These are phyloP conservation scores for Citeromyces matritensis DNA, from an alignment of 805 yeast species.

Conservation along the genomic window DNA sequence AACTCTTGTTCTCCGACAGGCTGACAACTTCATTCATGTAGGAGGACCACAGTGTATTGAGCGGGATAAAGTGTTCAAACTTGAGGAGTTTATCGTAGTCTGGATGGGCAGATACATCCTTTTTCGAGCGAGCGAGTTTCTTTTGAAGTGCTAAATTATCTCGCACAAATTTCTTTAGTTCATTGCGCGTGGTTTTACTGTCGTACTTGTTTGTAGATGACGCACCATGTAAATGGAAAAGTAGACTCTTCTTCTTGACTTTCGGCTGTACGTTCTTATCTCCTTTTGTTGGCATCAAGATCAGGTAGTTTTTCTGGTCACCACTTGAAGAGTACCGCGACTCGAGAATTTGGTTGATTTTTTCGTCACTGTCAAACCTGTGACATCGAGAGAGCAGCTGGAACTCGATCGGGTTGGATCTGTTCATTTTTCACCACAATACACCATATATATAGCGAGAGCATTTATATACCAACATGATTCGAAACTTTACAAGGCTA, in stretches of 20 bases:
- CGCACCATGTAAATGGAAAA: constrained; percentile 5
- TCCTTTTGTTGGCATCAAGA: constrained; percentile 21
- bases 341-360: constrained; percentile 23
- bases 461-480: not conserved
- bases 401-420: constrained; percentile 26
- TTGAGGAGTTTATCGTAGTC: constrained; percentile 11
- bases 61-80: constrained; percentile 33
- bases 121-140: constrained; percentile 11
- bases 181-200: constrained; percentile 16
- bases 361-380: constrained; percentile 15
- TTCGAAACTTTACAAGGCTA: not conserved
- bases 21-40: constrained; percentile 44
- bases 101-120: constrained; percentile 13
- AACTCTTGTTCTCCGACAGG: constrained; percentile 10
- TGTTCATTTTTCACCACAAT: constrained; percentile 17
- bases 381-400: constrained; percentile 27
- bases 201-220: constrained; percentile 8
- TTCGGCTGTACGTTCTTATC: constrained; percentile 5
- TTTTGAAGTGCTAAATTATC: constrained; percentile 22
- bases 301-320: constrained; percentile 26
- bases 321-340: constrained; percentile 29
- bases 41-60: constrained; percentile 59
- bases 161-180: constrained; percentile 24
- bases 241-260: constrained; percentile 7
- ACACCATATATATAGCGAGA: not conserved